Conservation (phyloP, 768 basidiomycete genomes). For the Leucosporidium scottii region DNA sequence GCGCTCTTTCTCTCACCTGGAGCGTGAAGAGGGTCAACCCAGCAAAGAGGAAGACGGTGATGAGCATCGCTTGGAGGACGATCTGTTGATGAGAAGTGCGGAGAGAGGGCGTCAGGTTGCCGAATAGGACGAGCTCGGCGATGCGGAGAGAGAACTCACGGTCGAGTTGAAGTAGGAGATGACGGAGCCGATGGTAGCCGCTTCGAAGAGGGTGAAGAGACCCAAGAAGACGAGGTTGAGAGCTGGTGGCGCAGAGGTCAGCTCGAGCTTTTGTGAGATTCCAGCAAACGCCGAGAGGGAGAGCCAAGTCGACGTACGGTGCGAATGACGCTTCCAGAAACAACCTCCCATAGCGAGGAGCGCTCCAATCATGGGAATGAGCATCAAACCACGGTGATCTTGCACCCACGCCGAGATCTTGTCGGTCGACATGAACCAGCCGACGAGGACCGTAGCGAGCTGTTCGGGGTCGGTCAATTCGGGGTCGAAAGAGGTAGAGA, state of each 20-base stretch:
- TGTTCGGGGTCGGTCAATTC: neutral
- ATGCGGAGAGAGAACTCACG: neutral
- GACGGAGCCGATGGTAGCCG: constrained; percentile 78
- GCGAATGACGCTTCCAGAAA: constrained; percentile 87
- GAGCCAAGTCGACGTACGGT: constrained; percentile 44
- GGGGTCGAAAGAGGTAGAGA: neutral
- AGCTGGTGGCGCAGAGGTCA: constrained; percentile 39
- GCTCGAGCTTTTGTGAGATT: too few species aligned
- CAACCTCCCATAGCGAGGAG: constrained; percentile 70
- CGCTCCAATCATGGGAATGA: constrained; percentile 50
- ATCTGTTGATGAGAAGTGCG: too few species aligned
- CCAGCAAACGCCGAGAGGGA: neutral
- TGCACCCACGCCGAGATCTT: constrained; percentile 49
- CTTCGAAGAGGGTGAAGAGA: constrained; percentile 84
- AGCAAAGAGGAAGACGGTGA: constrained; percentile 94
- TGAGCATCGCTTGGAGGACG: constrained; percentile 86
- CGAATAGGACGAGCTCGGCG: constrained; percentile 34
- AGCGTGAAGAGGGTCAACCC: constrained; percentile 91
- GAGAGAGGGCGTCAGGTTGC: constrained; percentile 69
- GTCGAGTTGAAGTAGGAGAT: constrained; percentile 60
- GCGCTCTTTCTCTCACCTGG: constrained; percentile 53
- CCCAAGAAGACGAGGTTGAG: constrained; percentile 76
- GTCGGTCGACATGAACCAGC: constrained; percentile 50
- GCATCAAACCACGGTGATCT: constrained; percentile 31
- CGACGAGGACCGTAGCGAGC: constrained; percentile 72